These are phyloP conservation scores for Trichoderma brevicompactum DNA, from an alignment of 2,329 filamentous ascomycete species.

Conservation along the genomic window DNA sequence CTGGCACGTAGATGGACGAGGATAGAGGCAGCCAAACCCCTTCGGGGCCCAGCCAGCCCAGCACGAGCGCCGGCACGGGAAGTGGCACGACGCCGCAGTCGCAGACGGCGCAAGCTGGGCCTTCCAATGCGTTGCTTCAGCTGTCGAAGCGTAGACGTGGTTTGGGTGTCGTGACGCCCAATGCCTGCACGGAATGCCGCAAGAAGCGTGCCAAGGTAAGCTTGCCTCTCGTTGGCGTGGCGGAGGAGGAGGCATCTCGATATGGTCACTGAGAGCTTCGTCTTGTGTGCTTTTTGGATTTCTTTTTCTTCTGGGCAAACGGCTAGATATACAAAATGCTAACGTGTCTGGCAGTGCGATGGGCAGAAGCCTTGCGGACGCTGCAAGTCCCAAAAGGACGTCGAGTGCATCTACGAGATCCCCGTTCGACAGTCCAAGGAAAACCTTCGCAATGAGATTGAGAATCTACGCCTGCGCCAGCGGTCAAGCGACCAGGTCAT, in stretches of 20 bases:
- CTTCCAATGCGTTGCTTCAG: conserved; percentile 31
- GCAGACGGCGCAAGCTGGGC: conserved; percentile 31
- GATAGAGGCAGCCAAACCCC: conserved; percentile 40
- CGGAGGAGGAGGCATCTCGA: no score
- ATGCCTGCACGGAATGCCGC: conserved; percentile 64
- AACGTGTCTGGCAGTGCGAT: conserved; percentile 54
- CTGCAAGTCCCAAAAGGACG: conserved; percentile 58
- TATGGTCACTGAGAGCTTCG: no score
- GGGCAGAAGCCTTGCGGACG: conserved; percentile 60
- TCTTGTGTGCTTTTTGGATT: no score
- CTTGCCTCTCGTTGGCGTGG: not conserved
- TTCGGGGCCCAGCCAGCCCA: conserved; percentile 35
- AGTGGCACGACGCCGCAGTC: conserved; percentile 44
- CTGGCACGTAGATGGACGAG: conserved; percentile 21
- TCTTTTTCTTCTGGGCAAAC: not conserved
- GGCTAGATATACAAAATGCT: not conserved
- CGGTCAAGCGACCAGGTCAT: conserved; percentile 60
- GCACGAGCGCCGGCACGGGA: conserved; percentile 33
- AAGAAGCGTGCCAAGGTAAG: conserved; percentile 65
- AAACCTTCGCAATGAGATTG: conserved; percentile 63
- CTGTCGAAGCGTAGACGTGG: conserved; percentile 59
- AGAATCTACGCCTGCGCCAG: conserved; percentile 58
- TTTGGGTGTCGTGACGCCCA: conserved; percentile 61
- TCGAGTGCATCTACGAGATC: conserved; percentile 64
- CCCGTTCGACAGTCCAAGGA: conserved; percentile 68